These are phyloP conservation scores for Saprolegnia parasitica DNA, from an alignment of 352 stramenopile genomes.

Conservation along the genomic window DNA sequence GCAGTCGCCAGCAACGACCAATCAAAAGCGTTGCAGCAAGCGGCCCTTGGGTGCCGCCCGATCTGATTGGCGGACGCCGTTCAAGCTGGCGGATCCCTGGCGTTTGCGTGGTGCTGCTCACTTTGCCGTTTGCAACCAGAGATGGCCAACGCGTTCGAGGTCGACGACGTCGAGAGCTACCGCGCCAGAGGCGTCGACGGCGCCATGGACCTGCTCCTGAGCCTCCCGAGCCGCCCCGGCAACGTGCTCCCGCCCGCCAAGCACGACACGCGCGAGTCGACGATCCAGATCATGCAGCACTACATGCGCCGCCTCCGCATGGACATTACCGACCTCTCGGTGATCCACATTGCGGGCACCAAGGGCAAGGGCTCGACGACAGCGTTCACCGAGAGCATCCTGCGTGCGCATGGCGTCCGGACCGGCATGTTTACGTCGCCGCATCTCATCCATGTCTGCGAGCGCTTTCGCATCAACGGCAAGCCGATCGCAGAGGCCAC, in stretches of 20 bases:
- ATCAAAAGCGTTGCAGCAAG: not conserved
- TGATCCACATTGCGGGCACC: constrained; percentile 93
- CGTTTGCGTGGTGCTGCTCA: not conserved
- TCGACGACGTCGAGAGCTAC: constrained; percentile 14
- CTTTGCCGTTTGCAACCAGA: not conserved
- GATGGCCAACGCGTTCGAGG: constrained; percentile 16
- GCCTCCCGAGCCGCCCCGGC: constrained; percentile 54
- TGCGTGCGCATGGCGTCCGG: constrained; percentile 71
- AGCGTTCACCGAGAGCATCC: constrained; percentile 79
- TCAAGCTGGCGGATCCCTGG: not conserved
- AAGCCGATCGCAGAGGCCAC: constrained; percentile 70
- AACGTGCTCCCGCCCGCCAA: constrained; percentile 38
- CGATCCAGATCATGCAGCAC: constrained; percentile 75
- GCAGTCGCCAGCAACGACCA: not conserved
- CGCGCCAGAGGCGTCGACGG: constrained; percentile 32
- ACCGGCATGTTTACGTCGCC: constrained; percentile 94
- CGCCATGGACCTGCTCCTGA: constrained; percentile 52
- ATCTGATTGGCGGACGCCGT: not conserved
- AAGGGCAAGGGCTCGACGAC: constrained; percentile 95
- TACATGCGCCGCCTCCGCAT: constrained; percentile 59
- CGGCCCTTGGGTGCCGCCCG: not conserved
- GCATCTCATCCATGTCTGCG: constrained; percentile 90
- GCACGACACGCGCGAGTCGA: constrained; percentile 53
- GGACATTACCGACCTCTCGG: constrained; percentile 50
- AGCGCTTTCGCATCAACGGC: constrained; percentile 94